A percentile compares a stretch with the other conserved stretches of the same genome.
Evolutionary conservation across 331 rosid genomes (phyloP).

Genomic region (Dryas integrifolia): DNA sequence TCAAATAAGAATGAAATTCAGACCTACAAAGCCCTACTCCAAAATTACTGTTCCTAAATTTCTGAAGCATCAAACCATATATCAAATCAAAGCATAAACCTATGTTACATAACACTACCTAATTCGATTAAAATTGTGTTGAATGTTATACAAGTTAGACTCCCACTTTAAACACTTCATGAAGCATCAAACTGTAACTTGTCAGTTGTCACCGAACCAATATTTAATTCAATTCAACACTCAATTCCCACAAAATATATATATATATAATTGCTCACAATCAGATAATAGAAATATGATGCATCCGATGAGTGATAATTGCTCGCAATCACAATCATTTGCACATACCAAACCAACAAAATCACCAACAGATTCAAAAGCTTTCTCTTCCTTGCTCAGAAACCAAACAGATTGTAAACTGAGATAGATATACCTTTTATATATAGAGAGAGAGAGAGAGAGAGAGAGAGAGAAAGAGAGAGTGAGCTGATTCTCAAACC

Average conservation of each 20-base stretch:
- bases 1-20: background rate
- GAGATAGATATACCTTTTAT: no score
- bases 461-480: background rate
- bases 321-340: no score
- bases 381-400: background rate
- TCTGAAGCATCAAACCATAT: background rate
- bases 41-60: background rate
- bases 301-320: background rate
- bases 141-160: background rate
- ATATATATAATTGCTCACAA: background rate
- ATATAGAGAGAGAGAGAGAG: no score
- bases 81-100: background rate
- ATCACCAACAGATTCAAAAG: no score
- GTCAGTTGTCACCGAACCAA: background rate
- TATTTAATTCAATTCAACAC: no score
- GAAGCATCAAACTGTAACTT: slow-evolving; percentile 2
- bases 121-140: background rate
- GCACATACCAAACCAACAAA: no score
- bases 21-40: background rate
- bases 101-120: background rate
- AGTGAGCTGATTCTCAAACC: slow-evolving; percentile 34
- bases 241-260: no score
- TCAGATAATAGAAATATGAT: background rate
- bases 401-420: slow-evolving; percentile 1
- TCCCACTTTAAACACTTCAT: background rate